These are phyloP conservation scores for Podaxis mareebaensis DNA, from an alignment of 768 basidiomycete species.

Conservation along the genomic window DNA sequence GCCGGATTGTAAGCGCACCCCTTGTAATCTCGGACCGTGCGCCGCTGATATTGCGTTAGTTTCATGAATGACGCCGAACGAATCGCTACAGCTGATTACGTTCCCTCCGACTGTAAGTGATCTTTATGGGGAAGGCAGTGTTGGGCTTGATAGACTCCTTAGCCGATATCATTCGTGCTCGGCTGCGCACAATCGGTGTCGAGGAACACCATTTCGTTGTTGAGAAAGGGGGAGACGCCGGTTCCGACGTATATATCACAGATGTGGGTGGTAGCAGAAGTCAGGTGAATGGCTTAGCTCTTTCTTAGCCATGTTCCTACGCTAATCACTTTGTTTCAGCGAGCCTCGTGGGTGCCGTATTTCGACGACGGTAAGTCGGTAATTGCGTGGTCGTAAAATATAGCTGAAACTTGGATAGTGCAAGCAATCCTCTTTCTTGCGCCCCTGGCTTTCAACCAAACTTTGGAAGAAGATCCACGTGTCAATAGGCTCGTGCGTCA, in stretches of 20 bases:
- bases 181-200: constrained; percentile 71
- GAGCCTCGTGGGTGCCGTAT: constrained; percentile 72
- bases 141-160: background rate
- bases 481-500: constrained; percentile 61
- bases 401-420: constrained; percentile 36
- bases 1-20: constrained; percentile 65
- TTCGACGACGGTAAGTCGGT: constrained; percentile 62
- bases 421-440: constrained; percentile 85
- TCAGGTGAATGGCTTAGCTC: constrained; percentile 31
- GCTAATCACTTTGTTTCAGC: constrained; percentile 28
- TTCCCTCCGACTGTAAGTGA: constrained; percentile 63
- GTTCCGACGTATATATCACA: constrained; percentile 65
- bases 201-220: constrained; percentile 68
- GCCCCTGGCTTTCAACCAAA: constrained; percentile 72
- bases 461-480: constrained; percentile 65
- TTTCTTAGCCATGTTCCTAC: background rate
- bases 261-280: constrained; percentile 70
- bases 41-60: constrained; percentile 32
- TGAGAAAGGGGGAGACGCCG: constrained; percentile 45
- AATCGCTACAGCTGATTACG: constrained; percentile 54
- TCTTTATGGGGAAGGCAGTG: background rate
- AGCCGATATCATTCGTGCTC: constrained; percentile 76
- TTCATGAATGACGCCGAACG: constrained; percentile 72
- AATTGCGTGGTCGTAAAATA: background rate
- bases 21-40: background rate